phyloP scores from a whole-genome alignment of 768 basidiomycete genomes.

The Boletus subparvulus region DNA sequence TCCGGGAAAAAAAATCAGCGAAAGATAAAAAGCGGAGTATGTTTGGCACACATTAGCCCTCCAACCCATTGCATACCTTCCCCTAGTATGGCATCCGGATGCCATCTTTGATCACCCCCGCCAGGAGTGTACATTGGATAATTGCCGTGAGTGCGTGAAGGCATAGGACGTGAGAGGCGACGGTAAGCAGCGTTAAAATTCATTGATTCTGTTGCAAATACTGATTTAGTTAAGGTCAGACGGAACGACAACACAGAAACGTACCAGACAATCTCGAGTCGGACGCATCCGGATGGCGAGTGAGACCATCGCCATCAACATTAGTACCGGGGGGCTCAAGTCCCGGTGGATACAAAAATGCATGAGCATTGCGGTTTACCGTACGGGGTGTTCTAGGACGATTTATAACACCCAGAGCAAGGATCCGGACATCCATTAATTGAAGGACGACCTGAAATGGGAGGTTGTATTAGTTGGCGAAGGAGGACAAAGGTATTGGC shows the following conservation, averaged over 20 bases:
- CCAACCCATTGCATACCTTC: constrained; percentile 74
- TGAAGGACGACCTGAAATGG: constrained; percentile 60
- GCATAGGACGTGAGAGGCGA: constrained; percentile 55
- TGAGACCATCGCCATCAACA: background rate
- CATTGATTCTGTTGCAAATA: background rate
- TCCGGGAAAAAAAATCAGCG: constrained; percentile 27
- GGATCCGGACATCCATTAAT: constrained; percentile 67
- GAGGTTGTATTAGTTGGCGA: constrained; percentile 5
- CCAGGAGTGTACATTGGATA: constrained; percentile 78
- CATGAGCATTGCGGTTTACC: constrained; percentile 67
- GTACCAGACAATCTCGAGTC: constrained; percentile 2
- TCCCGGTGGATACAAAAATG: constrained; percentile 69
- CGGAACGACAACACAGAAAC: background rate
- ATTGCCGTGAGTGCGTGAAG: constrained; percentile 51
- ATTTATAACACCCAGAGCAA: constrained; percentile 67
- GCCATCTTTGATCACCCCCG: constrained; percentile 66
- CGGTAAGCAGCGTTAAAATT: constrained; percentile 32
- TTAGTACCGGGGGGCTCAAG: constrained; percentile 38
- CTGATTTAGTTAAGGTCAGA: background rate
- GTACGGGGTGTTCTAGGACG: constrained; percentile 54
- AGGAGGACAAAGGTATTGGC: constrained; percentile 22
- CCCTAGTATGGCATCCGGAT: constrained; percentile 50
- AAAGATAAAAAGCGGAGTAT: background rate
- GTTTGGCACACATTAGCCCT: constrained; percentile 55
- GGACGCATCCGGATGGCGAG: constrained; percentile 2